Conservation (phyloP, 345 rosid species). For the Gossypium rotundifolium region DNA sequence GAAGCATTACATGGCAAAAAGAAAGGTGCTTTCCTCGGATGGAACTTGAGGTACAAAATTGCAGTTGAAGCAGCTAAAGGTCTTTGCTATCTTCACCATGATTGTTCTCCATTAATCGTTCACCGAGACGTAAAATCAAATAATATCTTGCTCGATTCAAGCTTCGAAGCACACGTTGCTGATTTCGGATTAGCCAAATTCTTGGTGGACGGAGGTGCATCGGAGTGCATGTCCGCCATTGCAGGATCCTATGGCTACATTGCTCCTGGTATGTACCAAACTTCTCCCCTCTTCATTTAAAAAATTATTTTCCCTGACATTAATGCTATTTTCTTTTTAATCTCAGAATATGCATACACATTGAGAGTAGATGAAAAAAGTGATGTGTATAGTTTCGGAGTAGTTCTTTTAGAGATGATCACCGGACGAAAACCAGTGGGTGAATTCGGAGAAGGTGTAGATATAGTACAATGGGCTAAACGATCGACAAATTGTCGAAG, state of each 20-base stretch:
- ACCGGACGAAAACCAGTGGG: conserved; percentile 59
- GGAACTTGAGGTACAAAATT: conserved; percentile 57
- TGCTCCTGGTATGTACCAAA: conserved; percentile 50
- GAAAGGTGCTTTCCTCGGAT: conserved; percentile 43
- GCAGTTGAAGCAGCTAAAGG: conserved; percentile 72
- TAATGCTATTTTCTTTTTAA: neutral
- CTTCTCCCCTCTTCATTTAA: neutral
- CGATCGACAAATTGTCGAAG: conserved; percentile 29
- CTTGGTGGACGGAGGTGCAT: conserved; percentile 42
- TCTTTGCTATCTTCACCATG: conserved; percentile 70
- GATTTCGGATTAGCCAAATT: conserved; percentile 75
- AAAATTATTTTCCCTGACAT: neutral
- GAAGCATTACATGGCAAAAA: conserved; percentile 61
- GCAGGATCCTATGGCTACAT: conserved; percentile 79
- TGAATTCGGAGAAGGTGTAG: conserved; percentile 55
- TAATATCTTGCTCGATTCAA: conserved; percentile 54
- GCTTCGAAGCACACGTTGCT: conserved; percentile 68
- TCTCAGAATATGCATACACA: conserved; percentile 65
- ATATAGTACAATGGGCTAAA: conserved; percentile 59
- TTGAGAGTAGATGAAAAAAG: conserved; percentile 66
- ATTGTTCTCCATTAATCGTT: conserved; percentile 58
- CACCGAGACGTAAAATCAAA: conserved; percentile 77
- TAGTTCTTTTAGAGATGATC: conserved; percentile 50
- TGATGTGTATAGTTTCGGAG: conserved; percentile 75
- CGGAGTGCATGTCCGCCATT: conserved; percentile 71